Base-by-base conservation (phyloP, 768 basidiomycete genomes). In the Leccinum disarticulatum region DNA sequence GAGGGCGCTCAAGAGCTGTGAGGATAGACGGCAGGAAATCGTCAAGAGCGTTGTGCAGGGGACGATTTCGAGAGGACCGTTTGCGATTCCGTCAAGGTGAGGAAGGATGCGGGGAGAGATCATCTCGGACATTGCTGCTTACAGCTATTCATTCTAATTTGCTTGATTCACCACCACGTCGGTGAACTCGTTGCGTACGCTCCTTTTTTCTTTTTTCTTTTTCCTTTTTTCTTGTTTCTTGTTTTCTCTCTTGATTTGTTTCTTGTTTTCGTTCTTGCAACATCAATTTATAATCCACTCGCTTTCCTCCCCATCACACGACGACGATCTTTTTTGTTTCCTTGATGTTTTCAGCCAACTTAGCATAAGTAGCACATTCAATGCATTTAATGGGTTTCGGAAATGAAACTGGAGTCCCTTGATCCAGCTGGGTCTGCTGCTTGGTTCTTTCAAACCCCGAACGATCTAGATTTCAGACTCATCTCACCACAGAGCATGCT, bases 1-100 rank as follows among this genome's bases (percentile, higher is more conserved):
- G 66, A 85, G 80, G 65, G 88, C 90, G 38, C 70, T 94, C 66
- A 90, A 86, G 74, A 72, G 74, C 0, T 93, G 92, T 91, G 89
- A 93, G 71, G 91, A 94, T 41, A 88, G 87, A 75, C 74, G 88
- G 35, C 79, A 73, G 56, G 79, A 80, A 13, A 76, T 90, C 25
- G 79, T 81, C 46, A 77, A 77, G 60, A 84, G 81, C 38, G 76
- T 89, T 46, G 84, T 81, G 3, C 74, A 74, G 33, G 76, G 75
- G 13, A 66, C 73, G 6, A 43, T 56, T 3, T 60, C 66, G 11
- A 55, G 54, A 17, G 63, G 43, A 10, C 19, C 43, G n/a, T 46
- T 19, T 46, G 43, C 43, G n/a, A 46, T 46, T 46, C 43, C 43
- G 43, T 10, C 56, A 11, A 60, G 63, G 56, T 52, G 55, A 22